phyloP scores from a whole-genome alignment of 2,329 filamentous ascomycete genomes.

The Oidium heveae region DNA sequence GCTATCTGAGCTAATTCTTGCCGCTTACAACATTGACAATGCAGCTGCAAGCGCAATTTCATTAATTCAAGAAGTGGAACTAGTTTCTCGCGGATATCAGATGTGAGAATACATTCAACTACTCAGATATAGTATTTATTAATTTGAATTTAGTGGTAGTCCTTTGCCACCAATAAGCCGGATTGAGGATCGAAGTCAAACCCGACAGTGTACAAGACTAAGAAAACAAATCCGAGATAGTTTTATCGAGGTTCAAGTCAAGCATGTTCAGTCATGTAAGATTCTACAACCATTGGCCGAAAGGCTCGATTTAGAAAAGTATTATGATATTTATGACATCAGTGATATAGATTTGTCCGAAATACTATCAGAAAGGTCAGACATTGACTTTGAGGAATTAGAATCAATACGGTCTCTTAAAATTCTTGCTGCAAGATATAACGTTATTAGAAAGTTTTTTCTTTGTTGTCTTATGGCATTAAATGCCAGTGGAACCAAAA shows the following conservation, averaged over 20 bases:
- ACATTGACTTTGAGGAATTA: constrained; percentile 45
- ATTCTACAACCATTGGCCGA: constrained; percentile 49
- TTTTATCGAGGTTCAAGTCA: constrained; percentile 43
- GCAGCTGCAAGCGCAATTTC: constrained; percentile 51
- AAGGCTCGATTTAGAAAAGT: constrained; percentile 65
- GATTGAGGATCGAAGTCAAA: constrained; percentile 61
- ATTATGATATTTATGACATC: constrained; percentile 73
- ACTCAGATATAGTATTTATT: constrained; percentile 1
- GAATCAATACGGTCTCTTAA: constrained; percentile 63
- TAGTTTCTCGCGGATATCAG: constrained; percentile 75
- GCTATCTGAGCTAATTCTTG: constrained; percentile 41
- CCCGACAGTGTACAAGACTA: constrained; percentile 53
- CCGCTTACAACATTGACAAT: constrained; percentile 59
- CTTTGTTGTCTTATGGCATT: constrained; percentile 75
- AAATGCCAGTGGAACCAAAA: constrained; percentile 52
- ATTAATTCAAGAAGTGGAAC: constrained; percentile 81
- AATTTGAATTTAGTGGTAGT: constrained; percentile 34
- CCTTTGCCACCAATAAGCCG: constrained; percentile 81
- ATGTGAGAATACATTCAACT: constrained; percentile 26
- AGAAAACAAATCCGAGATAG: constrained; percentile 49
- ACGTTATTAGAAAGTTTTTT: constrained; percentile 59
- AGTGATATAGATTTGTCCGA: constrained; percentile 47
- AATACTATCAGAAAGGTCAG: constrained; percentile 36
- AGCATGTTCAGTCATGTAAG: constrained; percentile 44
- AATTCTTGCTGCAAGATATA: constrained; percentile 55